Evolutionary conservation across 208 protist genomes (phyloP).

Genomic region (Balamuthia mandrillaris): DNA sequence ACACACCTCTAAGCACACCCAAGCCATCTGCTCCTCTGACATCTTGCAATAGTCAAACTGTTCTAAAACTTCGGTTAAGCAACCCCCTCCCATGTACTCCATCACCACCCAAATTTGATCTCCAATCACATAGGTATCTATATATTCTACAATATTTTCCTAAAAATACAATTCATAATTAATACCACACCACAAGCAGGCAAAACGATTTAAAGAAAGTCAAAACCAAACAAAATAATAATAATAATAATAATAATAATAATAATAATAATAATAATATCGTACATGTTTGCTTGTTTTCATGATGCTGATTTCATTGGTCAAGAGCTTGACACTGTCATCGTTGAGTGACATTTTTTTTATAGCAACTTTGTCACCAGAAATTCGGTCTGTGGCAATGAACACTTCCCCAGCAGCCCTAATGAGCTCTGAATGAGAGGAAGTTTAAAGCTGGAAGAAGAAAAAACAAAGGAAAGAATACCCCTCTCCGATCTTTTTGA

Average conservation of each 20-base stretch:
- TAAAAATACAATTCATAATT: too few species aligned
- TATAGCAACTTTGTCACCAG: slow-evolving; percentile 51
- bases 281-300: slow-evolving; percentile 58
- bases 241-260: too few species aligned
- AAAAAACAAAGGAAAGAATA: not conserved
- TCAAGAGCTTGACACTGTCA: slow-evolving; percentile 59
- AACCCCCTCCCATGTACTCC: slow-evolving; percentile 68
- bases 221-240: too few species aligned
- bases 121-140: slow-evolving; percentile 56
- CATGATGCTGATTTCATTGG: slow-evolving; percentile 70
- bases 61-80: slow-evolving; percentile 60
- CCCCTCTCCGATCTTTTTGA: slow-evolving; percentile 57
- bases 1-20: slow-evolving; percentile 25
- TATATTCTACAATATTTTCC: slow-evolving; percentile 73
- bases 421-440: not conserved
- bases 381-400: slow-evolving; percentile 37
- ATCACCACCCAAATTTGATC: slow-evolving; percentile 64
- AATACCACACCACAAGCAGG: too few species aligned
- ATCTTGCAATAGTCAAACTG: slow-evolving; percentile 15
- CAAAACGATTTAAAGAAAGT: too few species aligned
- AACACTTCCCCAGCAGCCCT: slow-evolving; percentile 63
- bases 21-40: slow-evolving; percentile 59
- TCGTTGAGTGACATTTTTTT: slow-evolving; percentile 61
- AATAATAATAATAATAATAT: too few species aligned
- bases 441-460: not conserved